Evolutionary conservation across 2,329 filamentous ascomycete species (phyloP).

Genomic region (Blumeriella jaapii): DNA sequence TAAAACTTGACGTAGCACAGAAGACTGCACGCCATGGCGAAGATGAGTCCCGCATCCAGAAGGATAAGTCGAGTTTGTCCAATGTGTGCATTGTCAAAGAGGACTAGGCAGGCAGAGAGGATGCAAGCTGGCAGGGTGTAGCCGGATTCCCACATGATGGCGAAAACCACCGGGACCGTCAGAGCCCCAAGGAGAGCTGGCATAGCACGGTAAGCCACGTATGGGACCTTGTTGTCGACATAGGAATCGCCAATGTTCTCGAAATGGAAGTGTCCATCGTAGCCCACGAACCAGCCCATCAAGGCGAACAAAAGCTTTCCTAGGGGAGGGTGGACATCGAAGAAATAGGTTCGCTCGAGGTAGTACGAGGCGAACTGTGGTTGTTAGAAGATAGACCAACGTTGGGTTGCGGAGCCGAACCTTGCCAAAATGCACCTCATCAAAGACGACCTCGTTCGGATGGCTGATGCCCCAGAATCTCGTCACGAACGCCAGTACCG

Average conservation of each 20-base stretch:
- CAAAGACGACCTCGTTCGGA: slow-evolving; percentile 94
- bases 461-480: slow-evolving; percentile 94
- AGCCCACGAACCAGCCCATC: slow-evolving; percentile 95
- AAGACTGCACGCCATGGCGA: slow-evolving; percentile 92
- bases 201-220: slow-evolving; percentile 89
- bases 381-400: slow-evolving; percentile 6
- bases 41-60: slow-evolving; percentile 83
- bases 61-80: slow-evolving; percentile 92
- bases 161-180: slow-evolving; percentile 85
- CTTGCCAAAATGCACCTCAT: slow-evolving; percentile 99
- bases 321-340: slow-evolving; percentile 97
- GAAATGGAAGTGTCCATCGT: slow-evolving; percentile 94
- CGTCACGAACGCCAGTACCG: slow-evolving; percentile 74
- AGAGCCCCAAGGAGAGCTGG: slow-evolving; percentile 84
- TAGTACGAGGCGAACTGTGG: slow-evolving; percentile 65
- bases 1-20: slow-evolving; percentile 96
- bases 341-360: slow-evolving; percentile 95
- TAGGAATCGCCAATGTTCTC: slow-evolving; percentile 99
- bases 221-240: slow-evolving; percentile 91
- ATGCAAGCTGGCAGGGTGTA: slow-evolving; percentile 91
- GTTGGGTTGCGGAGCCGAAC: slow-evolving; percentile 35
- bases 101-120: slow-evolving; percentile 71
- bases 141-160: slow-evolving; percentile 99
- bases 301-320: slow-evolving; percentile 96
- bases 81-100: slow-evolving; percentile 96